Percentiles rank a stretch among this genome's conserved stretches.
Evolutionary conservation across 257 asterid genomes (phyloP).

Genomic region (Penstemon barbatus): DNA sequence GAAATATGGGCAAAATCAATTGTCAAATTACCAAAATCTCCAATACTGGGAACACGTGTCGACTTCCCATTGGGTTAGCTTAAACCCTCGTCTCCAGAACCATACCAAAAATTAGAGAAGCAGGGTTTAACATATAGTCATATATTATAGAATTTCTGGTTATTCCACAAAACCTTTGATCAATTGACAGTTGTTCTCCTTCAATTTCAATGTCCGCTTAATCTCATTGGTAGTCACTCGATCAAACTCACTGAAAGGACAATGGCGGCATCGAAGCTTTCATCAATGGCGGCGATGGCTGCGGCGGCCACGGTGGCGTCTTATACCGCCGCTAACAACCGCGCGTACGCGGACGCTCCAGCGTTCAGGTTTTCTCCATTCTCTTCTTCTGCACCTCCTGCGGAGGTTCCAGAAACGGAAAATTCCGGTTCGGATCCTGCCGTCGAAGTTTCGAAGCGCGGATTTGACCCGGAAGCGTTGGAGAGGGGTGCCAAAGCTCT

Average conservation of each 20-base stretch:
- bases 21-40: constrained; percentile 6
- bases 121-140: constrained; percentile 37
- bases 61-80: constrained; percentile 5
- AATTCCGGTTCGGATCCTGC: constrained; percentile 48
- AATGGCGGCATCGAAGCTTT: constrained; percentile 52
- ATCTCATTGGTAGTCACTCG: not conserved
- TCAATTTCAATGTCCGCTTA: constrained; percentile 14
- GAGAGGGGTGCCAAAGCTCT: constrained; percentile 88
- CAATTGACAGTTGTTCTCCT: no score
- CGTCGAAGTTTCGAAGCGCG: constrained; percentile 62
- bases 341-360: constrained; percentile 45
- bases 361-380: constrained; percentile 55
- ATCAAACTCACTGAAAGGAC: not conserved
- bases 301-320: constrained; percentile 47
- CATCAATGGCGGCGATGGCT: constrained; percentile 52
- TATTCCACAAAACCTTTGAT: not conserved
- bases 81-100: constrained; percentile 29
- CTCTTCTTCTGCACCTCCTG: constrained; percentile 48
- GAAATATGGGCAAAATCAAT: no score
- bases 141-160: not conserved
- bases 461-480: constrained; percentile 72
- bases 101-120: no score
- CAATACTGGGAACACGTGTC: constrained; percentile 21
- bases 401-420: constrained; percentile 34
- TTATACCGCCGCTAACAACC: constrained; percentile 36